Percentiles rank a stretch among this genome's conserved stretches.
phyloP scores from a whole-genome alignment of 164 flowering plant species.

The Tinospora cordifolia region DNA sequence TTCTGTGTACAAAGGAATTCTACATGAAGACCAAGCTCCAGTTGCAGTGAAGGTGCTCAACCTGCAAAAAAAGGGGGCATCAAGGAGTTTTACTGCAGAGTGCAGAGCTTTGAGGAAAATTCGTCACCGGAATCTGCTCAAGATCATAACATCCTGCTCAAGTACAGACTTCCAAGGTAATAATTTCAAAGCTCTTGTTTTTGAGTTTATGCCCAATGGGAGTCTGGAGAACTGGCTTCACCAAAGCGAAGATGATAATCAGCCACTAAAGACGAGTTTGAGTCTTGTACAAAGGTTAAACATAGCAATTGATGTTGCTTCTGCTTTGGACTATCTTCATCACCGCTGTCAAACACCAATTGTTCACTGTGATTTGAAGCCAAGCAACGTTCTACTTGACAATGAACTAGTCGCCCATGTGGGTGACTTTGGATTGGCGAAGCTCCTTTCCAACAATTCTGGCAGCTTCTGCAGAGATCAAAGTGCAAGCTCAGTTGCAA shows the following conservation, averaged over 20 bases:
- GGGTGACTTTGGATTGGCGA: conserved; percentile 3
- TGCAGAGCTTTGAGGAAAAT: conserved; percentile 9
- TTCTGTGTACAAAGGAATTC: conserved; percentile 6
- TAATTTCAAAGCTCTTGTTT: conserved; percentile 17
- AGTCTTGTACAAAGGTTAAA: not conserved
- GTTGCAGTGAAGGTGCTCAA: conserved; percentile 10
- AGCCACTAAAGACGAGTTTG: not conserved
- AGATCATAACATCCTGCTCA: conserved; percentile 14
- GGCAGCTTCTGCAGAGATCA: too few relatives aligned
- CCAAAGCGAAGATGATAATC: not conserved
- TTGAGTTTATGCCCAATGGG: not conserved
- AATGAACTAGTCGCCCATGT: not conserved
- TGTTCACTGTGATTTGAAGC: not conserved
- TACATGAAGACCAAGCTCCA: not conserved
- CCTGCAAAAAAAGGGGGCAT: conserved; percentile 4
- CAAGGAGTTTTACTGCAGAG: conserved; percentile 12
- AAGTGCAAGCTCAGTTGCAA: not conserved
- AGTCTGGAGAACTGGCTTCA: not conserved
- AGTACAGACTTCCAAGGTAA: conserved; percentile 11
- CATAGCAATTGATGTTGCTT: not conserved
- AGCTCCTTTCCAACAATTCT: too few relatives aligned
- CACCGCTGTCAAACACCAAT: not conserved
- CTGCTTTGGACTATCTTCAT: conserved; percentile 1
- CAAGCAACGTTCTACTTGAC: not conserved
- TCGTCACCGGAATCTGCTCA: conserved; percentile 11